Percentiles rank a stretch among this genome's conserved stretches.
Evolutionary conservation across 306 rosid species (phyloP).

Genomic region (Cucurbita ficifolia): DNA sequence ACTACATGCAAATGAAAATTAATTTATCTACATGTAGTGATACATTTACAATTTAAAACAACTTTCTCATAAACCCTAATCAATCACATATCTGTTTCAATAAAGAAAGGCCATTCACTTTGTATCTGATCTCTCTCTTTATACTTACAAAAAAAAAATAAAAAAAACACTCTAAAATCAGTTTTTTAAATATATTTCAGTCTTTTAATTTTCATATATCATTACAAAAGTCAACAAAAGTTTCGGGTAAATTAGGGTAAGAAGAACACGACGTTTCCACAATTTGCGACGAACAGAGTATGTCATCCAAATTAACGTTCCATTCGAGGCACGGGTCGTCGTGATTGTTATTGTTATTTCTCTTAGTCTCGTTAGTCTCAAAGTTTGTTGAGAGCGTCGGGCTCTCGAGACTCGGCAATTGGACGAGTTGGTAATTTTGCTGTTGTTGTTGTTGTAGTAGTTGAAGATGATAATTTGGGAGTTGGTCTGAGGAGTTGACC

Average conservation of each 20-base stretch:
- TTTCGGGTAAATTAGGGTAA: background rate
- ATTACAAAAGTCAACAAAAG: background rate
- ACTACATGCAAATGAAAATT: background rate
- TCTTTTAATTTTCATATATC: background rate
- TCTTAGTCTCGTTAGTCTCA: background rate
- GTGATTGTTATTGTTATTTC: background rate
- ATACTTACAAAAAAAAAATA: background rate
- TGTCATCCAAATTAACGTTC: background rate
- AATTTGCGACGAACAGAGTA: background rate
- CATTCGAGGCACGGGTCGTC: background rate
- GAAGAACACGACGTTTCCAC: background rate
- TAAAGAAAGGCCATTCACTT: constrained; percentile 2
- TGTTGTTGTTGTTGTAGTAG: constrained; percentile 6
- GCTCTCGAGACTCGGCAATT: constrained; percentile 50
- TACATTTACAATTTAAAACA: constrained; percentile 1
- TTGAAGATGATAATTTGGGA: constrained; percentile 19
- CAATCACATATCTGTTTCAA: background rate
- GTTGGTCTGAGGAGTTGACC: constrained; percentile 11
- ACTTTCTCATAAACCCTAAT: background rate
- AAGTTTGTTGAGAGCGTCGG: constrained; percentile 17
- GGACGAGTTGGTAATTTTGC: constrained; percentile 24
- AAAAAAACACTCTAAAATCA: background rate
- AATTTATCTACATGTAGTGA: constrained; percentile 1
- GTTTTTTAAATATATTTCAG: background rate
- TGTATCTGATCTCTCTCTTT: constrained; percentile 2